A percentile compares a stretch with the other conserved stretches of the same genome.
Conservation (phyloP, 352 stramenopile genomes). For the Pythium aristosporum region DNA sequence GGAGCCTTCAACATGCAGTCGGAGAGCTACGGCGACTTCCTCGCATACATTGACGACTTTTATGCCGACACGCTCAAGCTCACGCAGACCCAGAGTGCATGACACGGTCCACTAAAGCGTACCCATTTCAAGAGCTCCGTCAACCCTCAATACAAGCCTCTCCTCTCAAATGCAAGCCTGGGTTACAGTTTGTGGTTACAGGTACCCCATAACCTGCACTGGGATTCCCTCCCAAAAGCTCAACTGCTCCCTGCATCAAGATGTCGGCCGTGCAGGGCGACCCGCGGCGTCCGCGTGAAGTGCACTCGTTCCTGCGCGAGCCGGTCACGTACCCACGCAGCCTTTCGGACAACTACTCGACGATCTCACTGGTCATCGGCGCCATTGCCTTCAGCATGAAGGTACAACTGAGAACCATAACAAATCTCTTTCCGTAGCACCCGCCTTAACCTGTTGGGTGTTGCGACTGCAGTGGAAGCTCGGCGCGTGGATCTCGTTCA, state of each 20-base stretch:
- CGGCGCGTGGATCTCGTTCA: slow-evolving; percentile 62
- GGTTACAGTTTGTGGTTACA: not conserved
- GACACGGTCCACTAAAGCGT: not conserved
- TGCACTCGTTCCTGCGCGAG: slow-evolving; percentile 73
- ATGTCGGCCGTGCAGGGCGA: slow-evolving; percentile 36
- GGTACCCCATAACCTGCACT: not conserved
- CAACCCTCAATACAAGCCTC: slow-evolving; percentile 3
- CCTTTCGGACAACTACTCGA: slow-evolving; percentile 57
- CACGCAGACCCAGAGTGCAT: slow-evolving; percentile 26
- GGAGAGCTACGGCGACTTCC: slow-evolving; percentile 47
- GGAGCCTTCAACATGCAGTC: slow-evolving; percentile 37
- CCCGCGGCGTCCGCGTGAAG: slow-evolving; percentile 54
- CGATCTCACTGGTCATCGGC: slow-evolving; percentile 58
- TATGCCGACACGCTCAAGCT: slow-evolving; percentile 44
- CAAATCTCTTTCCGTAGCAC: no score
- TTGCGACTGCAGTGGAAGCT: slow-evolving; percentile 51
- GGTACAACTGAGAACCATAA: slow-evolving; percentile 25
- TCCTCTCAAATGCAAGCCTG: not conserved
- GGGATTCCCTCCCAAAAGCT: not conserved
- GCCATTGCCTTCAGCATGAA: slow-evolving; percentile 63
- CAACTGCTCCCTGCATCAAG: slow-evolving; percentile 1
- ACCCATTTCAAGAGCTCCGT: not conserved
- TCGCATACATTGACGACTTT: slow-evolving; percentile 70
- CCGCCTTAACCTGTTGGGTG: not conserved
- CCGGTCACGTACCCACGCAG: slow-evolving; percentile 31